These are phyloP conservation scores for Backusella australiensis DNA, from an alignment of 192 early-diverging fungal species.

Conservation along the genomic window DNA sequence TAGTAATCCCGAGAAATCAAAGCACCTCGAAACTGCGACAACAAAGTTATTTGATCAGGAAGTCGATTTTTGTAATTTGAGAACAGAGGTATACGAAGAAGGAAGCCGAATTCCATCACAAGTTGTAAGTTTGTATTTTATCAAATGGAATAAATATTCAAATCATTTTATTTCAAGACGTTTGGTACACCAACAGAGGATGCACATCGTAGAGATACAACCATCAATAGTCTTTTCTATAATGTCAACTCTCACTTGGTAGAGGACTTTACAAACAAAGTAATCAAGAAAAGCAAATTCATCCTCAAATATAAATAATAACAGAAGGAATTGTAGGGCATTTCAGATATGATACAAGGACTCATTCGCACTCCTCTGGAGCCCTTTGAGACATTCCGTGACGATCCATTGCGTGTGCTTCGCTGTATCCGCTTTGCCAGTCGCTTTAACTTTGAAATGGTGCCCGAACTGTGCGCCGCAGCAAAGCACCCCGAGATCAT, in stretches of 20 bases:
- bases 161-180: slow-evolving; percentile 32
- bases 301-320: not conserved
- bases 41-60: slow-evolving; percentile 71
- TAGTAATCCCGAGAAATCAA: slow-evolving; percentile 91
- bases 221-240: slow-evolving; percentile 97
- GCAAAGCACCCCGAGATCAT: slow-evolving; percentile 54
- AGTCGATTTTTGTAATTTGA: slow-evolving; percentile 95
- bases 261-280: slow-evolving; percentile 81
- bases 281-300: slow-evolving; percentile 7
- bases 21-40: slow-evolving; percentile 98
- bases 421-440: slow-evolving; percentile 95
- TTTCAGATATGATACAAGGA: slow-evolving; percentile 69
- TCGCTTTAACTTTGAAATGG: slow-evolving; percentile 79
- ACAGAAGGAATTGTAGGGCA: slow-evolving; percentile 42
- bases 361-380: slow-evolving; percentile 89
- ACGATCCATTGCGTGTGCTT: slow-evolving; percentile 94
- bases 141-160: not conserved
- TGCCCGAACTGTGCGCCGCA: slow-evolving; percentile 61
- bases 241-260: slow-evolving; percentile 83
- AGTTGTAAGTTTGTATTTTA: slow-evolving; percentile 42
- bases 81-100: slow-evolving; percentile 87
- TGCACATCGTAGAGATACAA: slow-evolving; percentile 92
- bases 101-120: slow-evolving; percentile 76
- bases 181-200: slow-evolving; percentile 94
- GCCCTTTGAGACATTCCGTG: slow-evolving; percentile 84